These are phyloP conservation scores for Sonneratia caseolaris DNA, from an alignment of 345 rosid species.

Conservation along the genomic window DNA sequence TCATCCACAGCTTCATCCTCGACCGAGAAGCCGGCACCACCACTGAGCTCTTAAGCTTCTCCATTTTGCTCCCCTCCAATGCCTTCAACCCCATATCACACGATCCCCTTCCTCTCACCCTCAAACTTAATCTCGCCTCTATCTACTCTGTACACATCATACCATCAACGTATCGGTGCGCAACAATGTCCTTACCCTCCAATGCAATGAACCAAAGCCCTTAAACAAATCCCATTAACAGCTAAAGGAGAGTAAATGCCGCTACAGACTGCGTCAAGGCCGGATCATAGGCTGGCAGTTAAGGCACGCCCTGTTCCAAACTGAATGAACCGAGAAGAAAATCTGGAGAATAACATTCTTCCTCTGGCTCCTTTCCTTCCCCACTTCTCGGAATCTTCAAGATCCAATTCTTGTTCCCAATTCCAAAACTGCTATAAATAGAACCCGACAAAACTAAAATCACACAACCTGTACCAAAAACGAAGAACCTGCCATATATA, in stretches of 20 bases:
- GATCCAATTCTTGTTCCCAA: background rate
- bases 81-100: slow-evolving; percentile 32
- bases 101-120: slow-evolving; percentile 20
- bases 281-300: too few relatives aligned
- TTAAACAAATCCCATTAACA: background rate
- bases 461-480: slow-evolving; percentile 2
- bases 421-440: slow-evolving; percentile 1
- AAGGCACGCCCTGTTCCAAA: background rate
- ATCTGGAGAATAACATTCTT: background rate
- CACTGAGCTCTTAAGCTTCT: slow-evolving; percentile 48
- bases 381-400: background rate
- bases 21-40: slow-evolving; percentile 13
- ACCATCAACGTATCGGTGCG: too few relatives aligned
- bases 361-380: background rate
- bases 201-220: background rate
- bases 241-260: too few relatives aligned
- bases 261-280: too few relatives aligned
- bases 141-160: slow-evolving; percentile 37
- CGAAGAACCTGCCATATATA: background rate
- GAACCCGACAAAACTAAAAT: background rate
- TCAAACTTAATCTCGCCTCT: slow-evolving; percentile 21
- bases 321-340: background rate
- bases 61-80: slow-evolving; percentile 31
- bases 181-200: background rate
- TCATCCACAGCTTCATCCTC: slow-evolving; percentile 86